Percentiles rank a stretch among this genome's conserved stretches.
Conservation (phyloP, 352 stramenopile species). For the Phytopythium mirpurense region DNA sequence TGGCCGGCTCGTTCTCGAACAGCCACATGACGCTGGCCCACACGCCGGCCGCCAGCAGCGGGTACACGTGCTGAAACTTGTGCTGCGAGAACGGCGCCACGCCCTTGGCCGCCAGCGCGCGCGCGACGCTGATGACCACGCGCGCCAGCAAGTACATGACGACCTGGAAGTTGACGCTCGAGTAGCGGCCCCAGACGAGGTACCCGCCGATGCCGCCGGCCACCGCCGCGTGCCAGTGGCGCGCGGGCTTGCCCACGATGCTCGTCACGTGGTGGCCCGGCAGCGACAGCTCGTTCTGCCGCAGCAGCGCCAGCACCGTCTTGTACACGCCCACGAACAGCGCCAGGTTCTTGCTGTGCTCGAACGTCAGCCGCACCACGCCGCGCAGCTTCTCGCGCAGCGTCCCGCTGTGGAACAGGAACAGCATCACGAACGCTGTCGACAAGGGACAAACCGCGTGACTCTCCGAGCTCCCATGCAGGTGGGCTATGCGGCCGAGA, state of each 20-base stretch:
- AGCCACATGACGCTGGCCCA: constrained; percentile 86
- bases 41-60: constrained; percentile 62
- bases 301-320: constrained; percentile 52
- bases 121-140: constrained; percentile 60
- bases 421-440: constrained; percentile 88
- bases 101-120: constrained; percentile 56
- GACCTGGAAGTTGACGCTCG: constrained; percentile 88
- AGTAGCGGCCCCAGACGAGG: constrained; percentile 83
- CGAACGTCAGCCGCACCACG: constrained; percentile 75
- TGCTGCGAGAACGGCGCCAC: constrained; percentile 58
- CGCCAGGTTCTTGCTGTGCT: constrained; percentile 86
- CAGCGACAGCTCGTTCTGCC: constrained; percentile 40
- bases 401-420: constrained; percentile 80
- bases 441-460: too few relatives aligned
- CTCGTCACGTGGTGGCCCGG: constrained; percentile 22
- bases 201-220: constrained; percentile 75
- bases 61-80: constrained; percentile 75
- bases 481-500: neutral
- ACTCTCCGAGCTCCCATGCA: too few relatives aligned
- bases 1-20: constrained; percentile 79
- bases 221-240: constrained; percentile 74
- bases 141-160: constrained; percentile 86
- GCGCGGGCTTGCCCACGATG: constrained; percentile 57
- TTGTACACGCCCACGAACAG: constrained; percentile 90
- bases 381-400: constrained; percentile 70